Conservation (phyloP, 805 yeast species). For the Millerozyma acaciae region DNA sequence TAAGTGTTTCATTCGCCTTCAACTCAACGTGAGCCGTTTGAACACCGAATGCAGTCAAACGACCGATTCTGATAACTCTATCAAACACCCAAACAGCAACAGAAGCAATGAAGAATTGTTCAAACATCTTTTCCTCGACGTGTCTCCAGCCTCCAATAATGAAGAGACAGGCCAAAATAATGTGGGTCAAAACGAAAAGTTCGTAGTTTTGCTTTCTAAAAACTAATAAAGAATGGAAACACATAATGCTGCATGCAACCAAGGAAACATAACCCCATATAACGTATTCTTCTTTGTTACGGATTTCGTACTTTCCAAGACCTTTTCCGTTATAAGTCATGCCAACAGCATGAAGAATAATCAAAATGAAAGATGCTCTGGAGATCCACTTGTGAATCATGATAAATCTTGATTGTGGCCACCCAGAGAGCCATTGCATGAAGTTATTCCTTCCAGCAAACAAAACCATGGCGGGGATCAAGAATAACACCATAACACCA, state of each 20-base stretch:
- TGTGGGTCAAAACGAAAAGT: constrained; percentile 19
- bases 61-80: constrained; percentile 26
- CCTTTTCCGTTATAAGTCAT: constrained; percentile 47
- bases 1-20: constrained; percentile 40
- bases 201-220: constrained; percentile 70
- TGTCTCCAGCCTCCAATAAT: constrained; percentile 60
- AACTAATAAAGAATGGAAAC: constrained; percentile 32
- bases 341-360: constrained; percentile 53
- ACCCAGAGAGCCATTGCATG: constrained; percentile 56
- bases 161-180: constrained; percentile 34
- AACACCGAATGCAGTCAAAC: constrained; percentile 32
- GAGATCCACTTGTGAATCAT: constrained; percentile 67
- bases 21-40: constrained; percentile 32
- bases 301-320: constrained; percentile 24
- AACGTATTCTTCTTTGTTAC: constrained; percentile 24
- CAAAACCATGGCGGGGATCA: constrained; percentile 56
- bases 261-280: constrained; percentile 33
- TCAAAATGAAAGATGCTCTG: constrained; percentile 44
- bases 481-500: constrained; percentile 45
- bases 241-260: constrained; percentile 18
- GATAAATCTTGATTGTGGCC: constrained; percentile 58
- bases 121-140: constrained; percentile 22
- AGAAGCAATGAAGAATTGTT: constrained; percentile 24
- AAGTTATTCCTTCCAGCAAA: constrained; percentile 76
- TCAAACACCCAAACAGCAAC: constrained; percentile 37